Evolutionary conservation across 495 filamentous ascomycete genomes (phyloP).

Genomic region (Wilcoxina mikolae): DNA sequence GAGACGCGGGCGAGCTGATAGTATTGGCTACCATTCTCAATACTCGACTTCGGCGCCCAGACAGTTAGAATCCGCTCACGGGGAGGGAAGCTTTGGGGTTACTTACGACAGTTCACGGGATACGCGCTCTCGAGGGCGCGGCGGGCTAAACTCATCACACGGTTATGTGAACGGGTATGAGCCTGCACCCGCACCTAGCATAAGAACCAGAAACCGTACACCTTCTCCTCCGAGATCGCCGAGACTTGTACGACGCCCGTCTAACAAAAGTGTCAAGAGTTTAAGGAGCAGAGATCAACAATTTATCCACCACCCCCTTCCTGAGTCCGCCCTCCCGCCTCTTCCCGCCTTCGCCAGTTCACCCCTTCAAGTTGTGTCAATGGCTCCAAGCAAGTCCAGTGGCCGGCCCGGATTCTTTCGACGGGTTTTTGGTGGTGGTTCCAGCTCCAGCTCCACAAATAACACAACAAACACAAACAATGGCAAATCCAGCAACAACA

Average conservation of each 20-base stretch:
- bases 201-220: constrained; percentile 49
- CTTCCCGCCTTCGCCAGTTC: constrained; percentile 29
- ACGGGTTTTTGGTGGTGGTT: constrained; percentile 56
- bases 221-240: constrained; percentile 35
- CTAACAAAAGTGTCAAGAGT: constrained; percentile 26
- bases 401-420: constrained; percentile 83
- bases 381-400: constrained; percentile 32
- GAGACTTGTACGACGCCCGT: constrained; percentile 26
- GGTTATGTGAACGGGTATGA: constrained; percentile 33
- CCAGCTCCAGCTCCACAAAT: constrained; percentile 23
- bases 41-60: background rate
- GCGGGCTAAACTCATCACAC: constrained; percentile 25
- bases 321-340: constrained; percentile 29
- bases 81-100: constrained; percentile 20
- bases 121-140: constrained; percentile 19
- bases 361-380: constrained; percentile 10
- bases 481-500: background rate
- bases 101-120: constrained; percentile 30
- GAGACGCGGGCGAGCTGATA: constrained; percentile 2
- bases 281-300: constrained; percentile 26
- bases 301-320: constrained; percentile 21
- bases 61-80: constrained; percentile 7
- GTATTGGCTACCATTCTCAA: constrained; percentile 15
- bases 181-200: constrained; percentile 64
- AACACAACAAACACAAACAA: constrained; percentile 13